A percentile compares a stretch with the other conserved stretches of the same genome.
Evolutionary conservation across 2,329 filamentous ascomycete genomes (phyloP).

Genomic region (Cryphonectria parasitica): DNA sequence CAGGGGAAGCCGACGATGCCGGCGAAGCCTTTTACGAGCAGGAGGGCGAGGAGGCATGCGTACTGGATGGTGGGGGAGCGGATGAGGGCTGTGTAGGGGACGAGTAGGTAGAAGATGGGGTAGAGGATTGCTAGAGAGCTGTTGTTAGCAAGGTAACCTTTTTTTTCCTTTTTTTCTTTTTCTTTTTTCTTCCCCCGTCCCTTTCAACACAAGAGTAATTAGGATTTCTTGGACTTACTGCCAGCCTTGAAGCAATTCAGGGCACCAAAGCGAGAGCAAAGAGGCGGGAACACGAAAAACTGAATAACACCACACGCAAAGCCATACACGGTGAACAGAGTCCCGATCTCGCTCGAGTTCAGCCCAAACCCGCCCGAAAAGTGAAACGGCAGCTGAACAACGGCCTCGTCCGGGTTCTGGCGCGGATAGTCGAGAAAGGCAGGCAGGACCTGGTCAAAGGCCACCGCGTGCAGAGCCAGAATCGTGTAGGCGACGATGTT

Average conservation of each 20-base stretch:
- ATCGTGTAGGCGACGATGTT: slow-evolving; percentile 80
- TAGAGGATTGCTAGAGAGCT: slow-evolving; percentile 58
- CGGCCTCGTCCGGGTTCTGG: slow-evolving; percentile 57
- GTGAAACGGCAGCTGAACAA: slow-evolving; percentile 72
- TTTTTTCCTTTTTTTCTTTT: background rate
- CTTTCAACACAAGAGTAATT: background rate
- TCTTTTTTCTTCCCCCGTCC: background rate
- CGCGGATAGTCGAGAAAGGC: slow-evolving; percentile 83
- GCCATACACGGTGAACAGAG: slow-evolving; percentile 84
- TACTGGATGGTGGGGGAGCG: slow-evolving; percentile 54
- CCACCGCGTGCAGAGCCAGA: slow-evolving; percentile 79
- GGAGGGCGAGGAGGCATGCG: slow-evolving; percentile 65
- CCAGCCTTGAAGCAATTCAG: slow-evolving; percentile 73
- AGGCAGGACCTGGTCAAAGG: slow-evolving; percentile 85
- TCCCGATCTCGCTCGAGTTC: slow-evolving; percentile 74
- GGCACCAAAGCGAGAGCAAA: slow-evolving; percentile 75
- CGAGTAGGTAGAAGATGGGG: slow-evolving; percentile 78
- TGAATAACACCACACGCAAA: slow-evolving; percentile 80
- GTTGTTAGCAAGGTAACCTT: background rate
- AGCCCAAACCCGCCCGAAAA: slow-evolving; percentile 82
- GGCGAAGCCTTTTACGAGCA: slow-evolving; percentile 74
- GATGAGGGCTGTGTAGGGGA: slow-evolving; percentile 77
- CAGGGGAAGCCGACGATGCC: slow-evolving; percentile 89
- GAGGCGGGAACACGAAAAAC: slow-evolving; percentile 80
- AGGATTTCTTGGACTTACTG: slow-evolving; percentile 41